A percentile compares a stretch with the other conserved stretches of the same genome.
Evolutionary conservation across 495 filamentous ascomycete species (phyloP).

Genomic region (Venustampulla echinocandica): DNA sequence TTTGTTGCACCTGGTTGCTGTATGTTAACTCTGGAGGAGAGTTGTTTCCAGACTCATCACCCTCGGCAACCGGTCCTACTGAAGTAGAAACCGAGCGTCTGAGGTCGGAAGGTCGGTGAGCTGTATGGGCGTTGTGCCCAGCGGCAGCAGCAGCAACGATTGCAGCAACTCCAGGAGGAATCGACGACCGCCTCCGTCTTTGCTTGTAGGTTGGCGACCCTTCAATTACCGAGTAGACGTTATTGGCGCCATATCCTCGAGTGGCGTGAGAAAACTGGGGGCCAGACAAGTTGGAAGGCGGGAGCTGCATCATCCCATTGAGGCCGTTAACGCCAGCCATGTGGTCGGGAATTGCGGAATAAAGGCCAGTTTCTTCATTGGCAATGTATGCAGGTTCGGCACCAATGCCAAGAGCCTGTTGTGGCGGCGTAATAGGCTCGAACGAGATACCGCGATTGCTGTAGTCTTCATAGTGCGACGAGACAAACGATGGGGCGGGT

Average conservation of each 20-base stretch:
- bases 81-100: slow-evolving; percentile 87
- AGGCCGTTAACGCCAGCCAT: slow-evolving; percentile 46
- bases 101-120: slow-evolving; percentile 73
- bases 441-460: slow-evolving; percentile 93
- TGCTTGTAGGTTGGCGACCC: slow-evolving; percentile 99
- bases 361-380: slow-evolving; percentile 92
- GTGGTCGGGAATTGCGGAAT: slow-evolving; percentile 87
- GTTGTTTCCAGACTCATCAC: slow-evolving; percentile 59
- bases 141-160: slow-evolving; percentile 51
- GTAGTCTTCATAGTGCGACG: slow-evolving; percentile 94
- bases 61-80: slow-evolving; percentile 72
- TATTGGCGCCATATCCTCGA: slow-evolving; percentile 60
- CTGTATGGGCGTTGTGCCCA: slow-evolving; percentile 27
- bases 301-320: slow-evolving; percentile 83
- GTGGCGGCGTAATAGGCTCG: slow-evolving; percentile 92
- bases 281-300: slow-evolving; percentile 73
- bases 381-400: slow-evolving; percentile 93
- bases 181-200: slow-evolving; percentile 82
- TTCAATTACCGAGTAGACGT: slow-evolving; percentile 91
- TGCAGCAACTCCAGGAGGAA: slow-evolving; percentile 63
- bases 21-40: slow-evolving; percentile 63
- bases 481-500: slow-evolving; percentile 92
- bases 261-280: slow-evolving; percentile 58
- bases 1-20: slow-evolving; percentile 49
- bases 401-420: slow-evolving; percentile 68